Evolutionary conservation across 139 green algal genomes (phyloP), one percentile per base, ranked within the genome.

Genomic region (Chlorella sp.): DNA sequence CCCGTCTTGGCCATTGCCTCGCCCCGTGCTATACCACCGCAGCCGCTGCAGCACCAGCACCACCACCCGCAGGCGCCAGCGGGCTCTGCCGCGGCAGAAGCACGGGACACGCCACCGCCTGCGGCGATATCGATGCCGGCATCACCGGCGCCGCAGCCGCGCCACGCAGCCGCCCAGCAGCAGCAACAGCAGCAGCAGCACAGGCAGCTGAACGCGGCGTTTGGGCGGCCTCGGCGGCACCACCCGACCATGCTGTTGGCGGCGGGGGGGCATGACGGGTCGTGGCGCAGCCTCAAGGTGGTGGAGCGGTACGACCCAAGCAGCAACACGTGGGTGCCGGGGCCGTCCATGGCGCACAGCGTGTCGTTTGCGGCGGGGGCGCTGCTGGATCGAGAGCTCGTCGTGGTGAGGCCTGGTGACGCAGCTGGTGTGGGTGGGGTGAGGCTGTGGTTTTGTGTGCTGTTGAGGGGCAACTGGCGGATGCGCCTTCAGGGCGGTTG

Each of bases 301-400:
- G 73, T 82, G 5, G 24, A 30, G 55, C 34, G 87, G 55, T 92
- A 93, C 67, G 70, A 88, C 49, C 74, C 79, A 0, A 35, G 17
- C 0, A 62, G 32, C 17, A 82, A 93, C 72, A 27, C 35, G 30
- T 93, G 88, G 88, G 29, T 35, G 5, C n/a, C 35, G 2, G 85
- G 81, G 0, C 79, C 77, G 2, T 33, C 72, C 0, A 75, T 91
- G 78, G 71, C 77, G 14, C 62, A 77, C 34, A 72, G 74, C 3
- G 62, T 86, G 67, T 85, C 77, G 34, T 85, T 88, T 67, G 74
- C 83, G 5, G 80, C 63, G 20, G 62, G 27, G 2, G 74, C 77
- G 6, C 2, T 75, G 20, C 26, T 85, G 22, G 49, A 42, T 0
- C 22, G 59, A 10, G 67, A 35, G 30, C 35, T 72, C 23, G 20